Evolutionary conservation across 192 early-diverging fungal genomes (phyloP), one percentile per base, ranked within the genome.

Genomic region (Linnemannia zychae): DNA sequence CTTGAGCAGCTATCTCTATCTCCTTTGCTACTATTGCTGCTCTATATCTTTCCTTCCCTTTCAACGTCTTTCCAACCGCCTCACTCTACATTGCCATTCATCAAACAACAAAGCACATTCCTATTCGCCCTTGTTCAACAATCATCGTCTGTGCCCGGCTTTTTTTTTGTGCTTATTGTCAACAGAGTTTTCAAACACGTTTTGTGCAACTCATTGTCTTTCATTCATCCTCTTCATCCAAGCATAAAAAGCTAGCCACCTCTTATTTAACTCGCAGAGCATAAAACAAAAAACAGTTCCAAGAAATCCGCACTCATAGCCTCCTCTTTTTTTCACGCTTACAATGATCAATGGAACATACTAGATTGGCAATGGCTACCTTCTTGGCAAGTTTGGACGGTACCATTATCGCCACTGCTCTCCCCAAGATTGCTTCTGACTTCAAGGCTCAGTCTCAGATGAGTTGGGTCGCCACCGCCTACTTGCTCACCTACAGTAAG

Each of bases 401-500:
- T 47, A 93, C 93, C 11, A 93, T 94, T 33, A 90, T 94, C 49
- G 80, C 89, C 28, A 93, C 90, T 1, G 90, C 91, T 46, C 80
- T 94, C 67, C 92, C 93, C 13, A 89, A 44, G 34, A 94, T 94
- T 46, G 85, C 89, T 60, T 85, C 88, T 16, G 85, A 93, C 5
- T 94, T 94, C 65, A 80, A 94, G 31, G 88, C 93, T 2, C 87
- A 92, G 4, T 86, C 87, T 40, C 86, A 91, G 72, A 90, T 94
- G 57, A 88, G 94, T 13, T 98, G 97, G 97, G 93, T 97, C 50
- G 96, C 93, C 37, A 92, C 91, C 20, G 89, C 91, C 31, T 96
- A 93, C 72, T 74, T 95, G 65, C 84, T 95, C 68, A 93, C 92
- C 36, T 81, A 69, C 74, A 81, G 76, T 77, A 77, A 31, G 76